Evolutionary conservation across 2,329 filamentous ascomycete species (phyloP), one percentile per base, ranked within the genome.

Genomic region (Dothidotthia symphoricarpi): DNA sequence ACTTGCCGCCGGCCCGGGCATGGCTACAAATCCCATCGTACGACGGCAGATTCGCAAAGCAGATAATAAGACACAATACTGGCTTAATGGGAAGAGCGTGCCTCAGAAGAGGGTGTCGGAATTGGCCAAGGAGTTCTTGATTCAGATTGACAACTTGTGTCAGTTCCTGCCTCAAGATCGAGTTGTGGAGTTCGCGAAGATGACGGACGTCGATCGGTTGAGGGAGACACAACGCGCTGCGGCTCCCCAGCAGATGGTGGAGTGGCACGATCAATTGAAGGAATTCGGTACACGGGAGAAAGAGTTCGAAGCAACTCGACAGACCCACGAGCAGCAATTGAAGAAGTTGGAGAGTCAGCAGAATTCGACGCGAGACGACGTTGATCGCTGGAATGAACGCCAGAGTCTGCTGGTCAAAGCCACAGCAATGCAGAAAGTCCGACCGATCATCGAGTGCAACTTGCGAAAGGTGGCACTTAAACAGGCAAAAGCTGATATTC

Each of bases 101-200:
- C 66, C 65, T 1, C 78, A 82, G 46, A 85, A 83, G 55, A 74
- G 74, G 3, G 76, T 97, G 6, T 75, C 85, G 53, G 69, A 75
- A 8, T 70, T 95, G 32, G 85, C 84, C 44, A 78, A 74, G 42
- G 76, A 75, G 8, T 82, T 95, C 57, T 85, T 85, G 32, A 97
- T 98, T 34, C 93, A 98, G 66, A 88, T 97, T 49, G 93, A 98
- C 71, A 98, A 98, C 54, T 75, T 98, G 2, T 98, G 93, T 64
- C 93, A 98, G 63, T 98, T 98, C 56, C 72, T 98, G 29, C 93
- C 93, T 0, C 93, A 98, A 66, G 93, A 98, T 63, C 86, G 90
- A 52, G 93, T 98, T 1, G 88, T 89, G 16, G 90, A 96, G 60
- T 98, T 98, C 62, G 88, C 93, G 4, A 85, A 80, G 4, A 79